Base-by-base conservation (phyloP, 495 filamentous ascomycete species). In the Daldinia bambusicola region DNA sequence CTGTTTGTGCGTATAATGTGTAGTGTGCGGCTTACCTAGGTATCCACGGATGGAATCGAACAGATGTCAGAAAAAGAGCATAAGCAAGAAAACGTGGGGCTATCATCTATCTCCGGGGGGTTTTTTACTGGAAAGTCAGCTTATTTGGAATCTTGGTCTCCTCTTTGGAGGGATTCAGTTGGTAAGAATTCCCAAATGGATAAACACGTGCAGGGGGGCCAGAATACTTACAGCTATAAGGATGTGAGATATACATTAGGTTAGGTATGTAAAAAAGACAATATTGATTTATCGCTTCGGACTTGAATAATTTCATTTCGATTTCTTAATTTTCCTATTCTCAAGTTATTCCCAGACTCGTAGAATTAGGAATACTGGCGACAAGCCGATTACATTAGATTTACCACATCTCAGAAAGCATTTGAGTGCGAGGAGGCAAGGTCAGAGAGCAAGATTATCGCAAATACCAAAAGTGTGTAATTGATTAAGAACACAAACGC, bases 141-240 rank as follows among this genome's bases (percentile, higher is more conserved):
- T 26, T 26, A 48, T 48, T 48, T 48, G 43, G 43, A 48, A 48
- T 48, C 43, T 48, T 18, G 16, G 43, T 48, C 43, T 48, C 43
- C 43, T 48, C 43, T 48, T 48, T 18, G 20, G 9, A 48, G 18
- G 18, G 1, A 13, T 48, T 20, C 16, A 22, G 18, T 16, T n/a
- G n/a, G n/a, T n/a, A n/a, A n/a, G 43, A 48, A 20, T 18, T 9
- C 38, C 43, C 7, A 4, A 4, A 22, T 8, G 18, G 43, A n/a
- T n/a, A n/a, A n/a, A n/a, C 43, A 48, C 43, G 43, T 48, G 43
- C 43, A 48, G 18, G 43, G 43, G 43, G 43, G 43, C 10, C 22
- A 48, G 6, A 20, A 48, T 48, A 48, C 43, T 48, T 18, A 48
- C 22, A 4, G 43, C 4, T 36, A 36, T 40, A 40, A 0, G 10